phyloP scores from a whole-genome alignment of 805 yeast species.

The Myxozyma neotropica region DNA sequence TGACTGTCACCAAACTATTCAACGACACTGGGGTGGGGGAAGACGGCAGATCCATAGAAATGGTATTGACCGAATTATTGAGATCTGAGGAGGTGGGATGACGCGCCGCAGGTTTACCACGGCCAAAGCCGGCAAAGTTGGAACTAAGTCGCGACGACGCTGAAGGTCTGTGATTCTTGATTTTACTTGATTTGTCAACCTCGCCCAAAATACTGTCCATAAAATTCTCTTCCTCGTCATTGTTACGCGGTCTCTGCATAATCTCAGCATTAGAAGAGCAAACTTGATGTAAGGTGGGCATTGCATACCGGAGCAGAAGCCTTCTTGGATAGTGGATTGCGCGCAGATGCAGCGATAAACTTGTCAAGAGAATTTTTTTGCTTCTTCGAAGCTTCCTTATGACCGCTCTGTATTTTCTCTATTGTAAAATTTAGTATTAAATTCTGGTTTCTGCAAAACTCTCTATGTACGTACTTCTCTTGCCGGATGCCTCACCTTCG shows the following conservation, averaged over 20 bases:
- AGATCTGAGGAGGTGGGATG: background rate
- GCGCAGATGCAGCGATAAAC: slow-evolving; percentile 15
- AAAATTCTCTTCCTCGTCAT: slow-evolving; percentile 49
- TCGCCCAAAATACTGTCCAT: slow-evolving; percentile 74
- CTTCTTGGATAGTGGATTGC: no score
- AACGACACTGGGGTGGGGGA: background rate
- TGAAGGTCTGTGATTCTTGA: background rate
- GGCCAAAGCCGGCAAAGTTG: background rate
- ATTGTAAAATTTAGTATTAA: background rate
- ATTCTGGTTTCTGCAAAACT: background rate
- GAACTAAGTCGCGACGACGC: slow-evolving; percentile 7
- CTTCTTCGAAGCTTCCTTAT: slow-evolving; percentile 7
- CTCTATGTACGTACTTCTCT: no score
- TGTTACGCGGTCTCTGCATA: slow-evolving; percentile 10
- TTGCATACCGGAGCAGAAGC: no score
- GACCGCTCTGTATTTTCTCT: slow-evolving; percentile 19
- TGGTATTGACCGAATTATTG: background rate
- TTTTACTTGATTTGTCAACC: no score
- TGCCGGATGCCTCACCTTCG: slow-evolving; percentile 16
- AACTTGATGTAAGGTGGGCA: no score
- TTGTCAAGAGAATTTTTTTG: slow-evolving; percentile 30
- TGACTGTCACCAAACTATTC: background rate
- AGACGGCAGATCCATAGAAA: background rate
- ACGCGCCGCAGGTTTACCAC: no score
- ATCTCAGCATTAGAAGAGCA: background rate